Base-by-base conservation (phyloP, 1,284 basidiomycete species). In the Ceratobasidium sp. region DNA sequence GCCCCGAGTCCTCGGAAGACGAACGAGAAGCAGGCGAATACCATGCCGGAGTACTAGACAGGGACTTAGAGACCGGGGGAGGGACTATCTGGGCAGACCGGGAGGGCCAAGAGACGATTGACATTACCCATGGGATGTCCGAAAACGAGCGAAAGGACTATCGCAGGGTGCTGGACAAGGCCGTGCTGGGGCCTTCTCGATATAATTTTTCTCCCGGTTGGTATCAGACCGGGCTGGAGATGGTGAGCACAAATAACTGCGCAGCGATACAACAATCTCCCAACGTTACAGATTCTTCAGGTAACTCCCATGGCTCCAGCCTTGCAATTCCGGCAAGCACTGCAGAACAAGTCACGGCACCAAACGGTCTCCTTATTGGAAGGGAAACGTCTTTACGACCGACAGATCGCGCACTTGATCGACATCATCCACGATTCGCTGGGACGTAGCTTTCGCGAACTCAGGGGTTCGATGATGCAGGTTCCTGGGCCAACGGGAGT, bases 141-240 rank as follows among this genome's bases (percentile, higher is more conserved):
- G 29, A 17, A 9, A 47, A 11, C 4, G 36, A 4, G 6, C 36
- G 36, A 41, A 41, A 11, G n/a, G n/a, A 29, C 8, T n/a, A 3
- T n/a, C 41, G 15, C 5, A 11, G n/a, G 41, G 36, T 44, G 29
- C 17, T n/a, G 48, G 24, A 9, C 41, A 8, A 11, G 15, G 36
- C 36, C 6, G 36, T 41, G 9, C 36, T 48, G 8, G 4, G 24
- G 17, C 54, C 56, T 5, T 60, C 48, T 14, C 54, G 27, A 6
- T 71, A 71, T 31, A 48, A 59, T n/a, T 36, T 60, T 22, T 47
- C 24, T 17, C 67, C 54, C 4, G 67, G 54, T 4, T 71, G 67
- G 67, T 71, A 14, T 36, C 67, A 59, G 31, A 71, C 67, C 2
- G 56, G 54, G 17, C 57, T 71, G 67, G 41, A 71, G n/a, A 24